Evolutionary conservation across 805 yeast genomes (phyloP), one percentile per base, ranked within the genome.

Genomic region (Wickerhamomyces hampshirensis): DNA sequence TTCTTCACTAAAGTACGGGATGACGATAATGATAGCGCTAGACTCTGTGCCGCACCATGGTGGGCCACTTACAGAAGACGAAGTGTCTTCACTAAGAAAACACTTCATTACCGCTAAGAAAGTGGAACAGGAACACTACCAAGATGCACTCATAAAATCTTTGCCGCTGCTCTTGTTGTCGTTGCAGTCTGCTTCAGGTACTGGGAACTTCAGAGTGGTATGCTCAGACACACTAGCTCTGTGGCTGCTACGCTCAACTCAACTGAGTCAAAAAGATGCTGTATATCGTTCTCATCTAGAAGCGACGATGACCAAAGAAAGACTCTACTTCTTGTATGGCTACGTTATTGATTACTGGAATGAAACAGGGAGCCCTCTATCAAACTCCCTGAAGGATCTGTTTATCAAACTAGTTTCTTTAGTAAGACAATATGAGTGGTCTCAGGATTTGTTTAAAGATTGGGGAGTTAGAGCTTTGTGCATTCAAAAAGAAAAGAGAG

Each of bases 311-410:
- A 37, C 53, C 7, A 39, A 37, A 15, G 40, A 29, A 4, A 37
- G 42, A 11, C 48, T 68, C 5, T 46, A 44, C 30, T 53, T 57
- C 18, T 37, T 77, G 2, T 74, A 75, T 48, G 63, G 64, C 17
- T 82, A 73, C 53, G 68, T 82, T 11, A 59, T 80, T 26, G 88
- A 79, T 45, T 78, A 73, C 53, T 79, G 88, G 78, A 76, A 75
- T 35, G 84, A 80, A 34, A 72, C 84, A 2, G 79, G 82, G 5
- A 76, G 84, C 2, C 79, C 94, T 0, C 56, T 84, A 18, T 76
- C 81, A 5, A 84, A 82, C 50, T 80, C 94, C 0, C 55, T 85
- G 35, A 71, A 67, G 37, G 84, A 77, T 23, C 51, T 87, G 31
- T 71, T 86, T 32, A 36, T 55, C 3, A 85, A 80, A 46, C 50